phyloP scores from a whole-genome alignment of 129 eudicot genomes.

The Flaveria sonorensis region DNA sequence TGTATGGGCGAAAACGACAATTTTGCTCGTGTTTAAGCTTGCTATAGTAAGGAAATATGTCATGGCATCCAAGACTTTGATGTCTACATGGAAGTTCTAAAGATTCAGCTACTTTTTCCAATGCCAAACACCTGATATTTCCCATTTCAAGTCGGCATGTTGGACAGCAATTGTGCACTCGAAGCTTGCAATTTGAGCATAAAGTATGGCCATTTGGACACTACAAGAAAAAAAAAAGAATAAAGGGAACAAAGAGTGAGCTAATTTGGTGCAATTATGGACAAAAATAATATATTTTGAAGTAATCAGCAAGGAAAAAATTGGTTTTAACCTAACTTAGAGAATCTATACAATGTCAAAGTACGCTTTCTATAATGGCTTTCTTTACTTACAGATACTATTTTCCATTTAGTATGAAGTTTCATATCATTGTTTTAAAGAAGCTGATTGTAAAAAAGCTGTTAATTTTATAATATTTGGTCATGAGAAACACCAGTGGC shows the following conservation, averaged over 20 bases:
- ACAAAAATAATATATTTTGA: background rate
- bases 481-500: background rate
- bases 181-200: conserved; percentile 73
- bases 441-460: too few species aligned
- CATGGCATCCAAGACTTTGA: conserved; percentile 72
- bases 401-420: too few species aligned
- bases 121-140: conserved; percentile 80
- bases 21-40: conserved; percentile 76
- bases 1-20: conserved; percentile 82
- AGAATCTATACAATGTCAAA: too few species aligned
- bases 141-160: conserved; percentile 81
- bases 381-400: too few species aligned
- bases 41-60: conserved; percentile 69
- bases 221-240: conserved; percentile 34
- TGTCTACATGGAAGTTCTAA: conserved; percentile 81
- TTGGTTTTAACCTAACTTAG: too few species aligned
- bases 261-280: conserved; percentile 12
- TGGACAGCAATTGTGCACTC: conserved; percentile 80
- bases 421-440: too few species aligned
- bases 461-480: background rate
- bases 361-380: too few species aligned
- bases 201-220: conserved; percentile 92
- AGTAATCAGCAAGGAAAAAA: background rate
- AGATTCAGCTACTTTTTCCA: conserved; percentile 86
- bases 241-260: background rate